Evolutionary conservation across 495 filamentous ascomycete species (phyloP).

Genomic region (Podospora fimiseda): DNA sequence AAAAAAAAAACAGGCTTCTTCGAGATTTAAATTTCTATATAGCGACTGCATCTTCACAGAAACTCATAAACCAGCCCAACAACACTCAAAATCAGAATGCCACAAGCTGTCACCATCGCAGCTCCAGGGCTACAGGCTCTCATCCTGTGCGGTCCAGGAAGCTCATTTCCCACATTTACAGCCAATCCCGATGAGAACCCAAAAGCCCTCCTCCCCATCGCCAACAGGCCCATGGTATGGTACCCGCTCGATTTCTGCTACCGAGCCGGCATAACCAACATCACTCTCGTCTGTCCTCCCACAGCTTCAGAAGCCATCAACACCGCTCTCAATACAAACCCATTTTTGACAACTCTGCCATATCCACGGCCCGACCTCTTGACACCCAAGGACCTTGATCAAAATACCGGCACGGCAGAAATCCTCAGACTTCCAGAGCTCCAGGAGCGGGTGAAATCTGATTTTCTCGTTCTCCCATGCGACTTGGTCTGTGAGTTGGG

Average conservation of each 20-base stretch:
- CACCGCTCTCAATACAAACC: slow-evolving; percentile 77
- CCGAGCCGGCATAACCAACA: slow-evolving; percentile 74
- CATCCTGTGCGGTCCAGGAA: slow-evolving; percentile 87
- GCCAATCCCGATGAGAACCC: slow-evolving; percentile 81
- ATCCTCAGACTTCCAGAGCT: slow-evolving; percentile 77
- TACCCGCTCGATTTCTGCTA: slow-evolving; percentile 90
- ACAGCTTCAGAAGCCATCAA: slow-evolving; percentile 63
- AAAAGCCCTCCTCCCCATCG: slow-evolving; percentile 85
- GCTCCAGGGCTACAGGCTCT: slow-evolving; percentile 83
- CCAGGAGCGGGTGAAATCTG: slow-evolving; percentile 61
- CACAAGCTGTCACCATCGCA: slow-evolving; percentile 40
- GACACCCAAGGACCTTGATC: slow-evolving; percentile 62
- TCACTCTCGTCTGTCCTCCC: slow-evolving; percentile 76
- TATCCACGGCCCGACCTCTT: slow-evolving; percentile 67
- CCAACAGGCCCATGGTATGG: slow-evolving; percentile 94
- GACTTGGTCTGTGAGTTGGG: slow-evolving; percentile 89
- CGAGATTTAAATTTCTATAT: too few species aligned
- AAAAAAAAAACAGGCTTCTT: too few species aligned
- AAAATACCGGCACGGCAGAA: slow-evolving; percentile 81
- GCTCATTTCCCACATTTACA: slow-evolving; percentile 86
- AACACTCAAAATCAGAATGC: slow-evolving; percentile 7
- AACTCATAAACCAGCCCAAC: too few species aligned
- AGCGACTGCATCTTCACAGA: too few species aligned
- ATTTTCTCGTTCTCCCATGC: slow-evolving; percentile 89
- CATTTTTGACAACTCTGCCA: slow-evolving; percentile 75